Conservation (phyloP, 352 stramenopile species). For the Salisapilia sapeloensis region DNA sequence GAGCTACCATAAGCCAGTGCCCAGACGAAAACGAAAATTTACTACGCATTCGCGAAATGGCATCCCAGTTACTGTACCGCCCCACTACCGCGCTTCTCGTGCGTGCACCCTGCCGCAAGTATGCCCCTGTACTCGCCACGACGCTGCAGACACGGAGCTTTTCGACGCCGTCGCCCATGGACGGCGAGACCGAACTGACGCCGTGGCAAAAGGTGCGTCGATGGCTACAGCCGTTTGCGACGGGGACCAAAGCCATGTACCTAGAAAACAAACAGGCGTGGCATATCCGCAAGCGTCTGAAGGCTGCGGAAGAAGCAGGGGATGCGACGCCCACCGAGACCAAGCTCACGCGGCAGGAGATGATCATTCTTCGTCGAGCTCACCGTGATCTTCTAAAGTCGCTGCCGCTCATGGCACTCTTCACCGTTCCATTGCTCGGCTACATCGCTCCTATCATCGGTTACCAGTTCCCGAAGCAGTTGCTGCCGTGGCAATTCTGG, state of each 20-base stretch:
- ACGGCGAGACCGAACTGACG: constrained; percentile 34
- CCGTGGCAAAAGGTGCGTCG: constrained; percentile 66
- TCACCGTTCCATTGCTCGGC: constrained; percentile 45
- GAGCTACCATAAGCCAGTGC: too few relatives aligned
- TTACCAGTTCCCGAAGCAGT: constrained; percentile 74
- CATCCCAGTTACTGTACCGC: too few relatives aligned
- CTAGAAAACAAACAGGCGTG: constrained; percentile 65
- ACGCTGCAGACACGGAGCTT: too few relatives aligned
- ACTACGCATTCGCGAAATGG: too few relatives aligned
- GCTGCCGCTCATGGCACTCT: constrained; percentile 54
- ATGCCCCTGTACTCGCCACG: too few relatives aligned
- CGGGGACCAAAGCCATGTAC: constrained; percentile 49
- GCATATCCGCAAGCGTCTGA: constrained; percentile 37
- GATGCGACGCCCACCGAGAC: constrained; percentile 1
- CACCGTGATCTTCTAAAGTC: constrained; percentile 76
- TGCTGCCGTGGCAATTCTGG: constrained; percentile 80
- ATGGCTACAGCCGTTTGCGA: constrained; percentile 67
- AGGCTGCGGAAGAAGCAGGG: constrained; percentile 9
- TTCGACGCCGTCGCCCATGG: too few relatives aligned
- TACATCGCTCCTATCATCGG: constrained; percentile 61
- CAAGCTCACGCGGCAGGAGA: constrained; percentile 42
- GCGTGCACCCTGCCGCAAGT: too few relatives aligned
- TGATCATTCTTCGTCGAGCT: constrained; percentile 67
- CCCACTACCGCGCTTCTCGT: too few relatives aligned
- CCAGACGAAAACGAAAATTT: too few relatives aligned